A percentile compares a stretch with the other conserved stretches of the same genome.
Conservation (phyloP, 2,329 filamentous ascomycete genomes). For the Herpotrichia juniperi region DNA sequence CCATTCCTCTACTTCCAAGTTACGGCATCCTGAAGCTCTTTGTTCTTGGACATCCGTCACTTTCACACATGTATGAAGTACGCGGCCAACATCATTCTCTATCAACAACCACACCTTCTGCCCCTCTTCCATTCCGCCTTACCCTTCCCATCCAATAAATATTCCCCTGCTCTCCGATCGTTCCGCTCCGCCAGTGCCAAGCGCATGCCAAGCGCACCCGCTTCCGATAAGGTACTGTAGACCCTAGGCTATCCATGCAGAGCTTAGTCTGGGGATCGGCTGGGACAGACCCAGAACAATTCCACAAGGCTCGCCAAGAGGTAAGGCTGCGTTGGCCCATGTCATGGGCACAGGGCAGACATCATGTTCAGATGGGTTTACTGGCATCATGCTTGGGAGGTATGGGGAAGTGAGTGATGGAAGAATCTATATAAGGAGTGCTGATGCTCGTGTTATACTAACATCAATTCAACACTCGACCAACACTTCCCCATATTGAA, state of each 20-base stretch:
- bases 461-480: neutral
- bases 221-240: neutral
- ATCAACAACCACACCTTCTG: neutral
- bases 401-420: neutral
- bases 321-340: constrained; percentile 3
- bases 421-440: neutral
- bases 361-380: neutral
- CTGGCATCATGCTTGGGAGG: neutral
- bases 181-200: constrained; percentile 10
- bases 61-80: neutral
- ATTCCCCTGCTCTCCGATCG: neutral
- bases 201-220: constrained; percentile 1
- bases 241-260: neutral
- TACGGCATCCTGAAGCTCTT: neutral
- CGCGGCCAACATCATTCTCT: neutral
- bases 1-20: neutral
- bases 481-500: neutral
- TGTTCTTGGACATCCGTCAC: neutral
- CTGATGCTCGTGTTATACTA: neutral
- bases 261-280: neutral
- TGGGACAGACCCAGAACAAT: neutral
- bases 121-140: neutral
- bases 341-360: constrained; percentile 1
- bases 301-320: neutral
- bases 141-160: constrained; percentile 5